Evolutionary conservation across 768 basidiomycete genomes (phyloP).

Genomic region (Leccinum longicurvipes): DNA sequence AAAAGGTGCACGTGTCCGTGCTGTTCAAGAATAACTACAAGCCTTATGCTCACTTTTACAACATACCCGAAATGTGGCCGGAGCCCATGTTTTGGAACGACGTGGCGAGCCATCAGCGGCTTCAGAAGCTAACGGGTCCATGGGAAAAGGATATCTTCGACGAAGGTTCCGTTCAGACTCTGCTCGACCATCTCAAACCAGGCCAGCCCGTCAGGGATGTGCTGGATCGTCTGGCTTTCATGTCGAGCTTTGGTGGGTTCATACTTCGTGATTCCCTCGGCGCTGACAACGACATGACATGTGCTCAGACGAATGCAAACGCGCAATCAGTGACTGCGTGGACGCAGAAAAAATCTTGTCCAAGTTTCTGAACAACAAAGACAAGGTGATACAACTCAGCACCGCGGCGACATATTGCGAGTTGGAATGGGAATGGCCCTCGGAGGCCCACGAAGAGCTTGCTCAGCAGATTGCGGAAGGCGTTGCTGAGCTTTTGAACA

Average conservation of each 20-base stretch:
- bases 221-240: conserved; percentile 29
- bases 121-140: conserved; percentile 12
- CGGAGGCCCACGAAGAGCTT: conserved; percentile 2
- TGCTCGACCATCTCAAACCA: conserved; percentile 18
- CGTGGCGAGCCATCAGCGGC: conserved; percentile 15
- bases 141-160: conserved; percentile 34
- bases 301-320: conserved; percentile 17
- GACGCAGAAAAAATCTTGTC: conserved; percentile 10
- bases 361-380: conserved; percentile 11
- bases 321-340: background rate
- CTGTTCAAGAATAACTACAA: conserved; percentile 31
- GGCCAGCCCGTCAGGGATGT: conserved; percentile 17
- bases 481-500: conserved; percentile 15
- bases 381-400: conserved; percentile 22
- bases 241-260: conserved; percentile 28
- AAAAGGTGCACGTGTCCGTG: conserved; percentile 32
- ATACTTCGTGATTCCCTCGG: background rate
- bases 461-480: conserved; percentile 5
- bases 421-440: conserved; percentile 21
- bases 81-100: conserved; percentile 32
- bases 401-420: conserved; percentile 27
- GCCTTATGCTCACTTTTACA: conserved; percentile 22
- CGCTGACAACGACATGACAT: background rate
- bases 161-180: conserved; percentile 10
- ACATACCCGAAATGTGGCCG: conserved; percentile 23